These are phyloP conservation scores for Scenedesmus sp. DNA, from an alignment of 163 green algal genomes.

Conservation along the genomic window DNA sequence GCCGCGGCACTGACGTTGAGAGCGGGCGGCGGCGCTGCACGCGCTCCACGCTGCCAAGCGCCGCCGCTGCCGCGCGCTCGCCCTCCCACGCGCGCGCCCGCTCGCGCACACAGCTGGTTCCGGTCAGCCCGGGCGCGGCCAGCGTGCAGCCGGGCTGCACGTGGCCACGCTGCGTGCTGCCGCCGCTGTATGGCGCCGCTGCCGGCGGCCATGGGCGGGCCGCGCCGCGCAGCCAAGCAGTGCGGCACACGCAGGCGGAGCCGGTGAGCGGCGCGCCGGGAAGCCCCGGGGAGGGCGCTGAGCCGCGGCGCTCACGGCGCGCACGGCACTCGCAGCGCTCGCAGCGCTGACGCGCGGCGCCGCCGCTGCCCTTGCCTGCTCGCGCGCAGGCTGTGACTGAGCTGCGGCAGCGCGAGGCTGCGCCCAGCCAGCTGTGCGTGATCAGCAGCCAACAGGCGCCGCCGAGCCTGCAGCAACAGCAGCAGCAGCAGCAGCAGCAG, in stretches of 20 bases:
- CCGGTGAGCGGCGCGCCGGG: background rate
- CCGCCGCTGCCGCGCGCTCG: background rate
- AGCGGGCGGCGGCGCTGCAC: background rate
- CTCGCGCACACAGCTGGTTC: background rate
- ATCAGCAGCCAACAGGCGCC: no score
- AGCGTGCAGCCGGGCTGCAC: slow-evolving; percentile 5
- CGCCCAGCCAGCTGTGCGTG: no score
- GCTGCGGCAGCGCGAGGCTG: no score
- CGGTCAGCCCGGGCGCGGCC: background rate
- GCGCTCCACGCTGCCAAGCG: background rate
- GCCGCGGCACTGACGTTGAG: no score
- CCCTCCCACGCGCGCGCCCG: background rate
- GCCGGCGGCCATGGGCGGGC: no score
- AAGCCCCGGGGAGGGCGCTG: no score
- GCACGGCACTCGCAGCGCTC: background rate
- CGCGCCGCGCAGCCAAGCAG: no score
- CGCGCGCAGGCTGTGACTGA: background rate
- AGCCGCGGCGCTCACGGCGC: background rate
- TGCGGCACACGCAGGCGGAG: background rate
- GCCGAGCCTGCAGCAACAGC: background rate
- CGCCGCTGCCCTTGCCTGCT: background rate
- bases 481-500: slow-evolving; percentile 31
- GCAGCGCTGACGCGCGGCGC: background rate
- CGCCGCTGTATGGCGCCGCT: background rate
- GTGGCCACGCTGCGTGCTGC: slow-evolving; percentile 37